Percentiles rank a stretch among this genome's conserved stretches.
Conservation (phyloP, 352 stramenopile genomes). For the Phytophthora nicotianae region DNA sequence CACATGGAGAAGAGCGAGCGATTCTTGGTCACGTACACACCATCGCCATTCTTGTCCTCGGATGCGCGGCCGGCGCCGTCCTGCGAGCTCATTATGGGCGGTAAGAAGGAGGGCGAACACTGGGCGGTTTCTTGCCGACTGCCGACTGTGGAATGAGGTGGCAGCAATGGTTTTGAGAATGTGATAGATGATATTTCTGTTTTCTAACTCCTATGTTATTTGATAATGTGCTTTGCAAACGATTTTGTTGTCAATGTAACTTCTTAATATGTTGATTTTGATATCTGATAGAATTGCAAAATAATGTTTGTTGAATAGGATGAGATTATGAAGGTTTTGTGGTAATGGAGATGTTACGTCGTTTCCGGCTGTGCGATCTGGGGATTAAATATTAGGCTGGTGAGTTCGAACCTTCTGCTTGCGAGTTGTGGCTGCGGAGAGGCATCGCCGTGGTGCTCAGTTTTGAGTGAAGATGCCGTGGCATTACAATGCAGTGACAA, state of each 20-base stretch:
- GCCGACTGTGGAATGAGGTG: slow-evolving; percentile 5
- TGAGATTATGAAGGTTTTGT: neutral
- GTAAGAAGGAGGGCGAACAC: neutral
- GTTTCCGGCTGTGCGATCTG: slow-evolving; percentile 16
- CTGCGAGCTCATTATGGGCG: slow-evolving; percentile 26
- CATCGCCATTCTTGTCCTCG: slow-evolving; percentile 49
- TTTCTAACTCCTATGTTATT: neutral
- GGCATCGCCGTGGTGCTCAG: neutral
- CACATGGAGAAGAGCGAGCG: slow-evolving; percentile 87
- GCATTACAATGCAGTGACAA: neutral
- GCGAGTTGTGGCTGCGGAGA: slow-evolving; percentile 9
- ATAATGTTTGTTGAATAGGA: neutral
- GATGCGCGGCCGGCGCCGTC: slow-evolving; percentile 18
- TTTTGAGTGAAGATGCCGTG: slow-evolving; percentile 1
- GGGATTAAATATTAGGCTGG: slow-evolving; percentile 24
- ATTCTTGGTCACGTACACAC: slow-evolving; percentile 88
- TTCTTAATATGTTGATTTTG: neutral
- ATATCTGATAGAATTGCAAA: neutral
- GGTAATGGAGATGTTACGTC: slow-evolving; percentile 1
- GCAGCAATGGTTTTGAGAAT: neutral
- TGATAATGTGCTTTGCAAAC: too few relatives aligned
- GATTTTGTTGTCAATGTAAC: neutral
- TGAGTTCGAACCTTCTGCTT: slow-evolving; percentile 21
- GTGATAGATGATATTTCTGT: neutral
- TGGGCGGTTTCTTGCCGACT: slow-evolving; percentile 34